phyloP scores from a whole-genome alignment of 129 eudicot genomes.

The Flaveria trinervia region DNA sequence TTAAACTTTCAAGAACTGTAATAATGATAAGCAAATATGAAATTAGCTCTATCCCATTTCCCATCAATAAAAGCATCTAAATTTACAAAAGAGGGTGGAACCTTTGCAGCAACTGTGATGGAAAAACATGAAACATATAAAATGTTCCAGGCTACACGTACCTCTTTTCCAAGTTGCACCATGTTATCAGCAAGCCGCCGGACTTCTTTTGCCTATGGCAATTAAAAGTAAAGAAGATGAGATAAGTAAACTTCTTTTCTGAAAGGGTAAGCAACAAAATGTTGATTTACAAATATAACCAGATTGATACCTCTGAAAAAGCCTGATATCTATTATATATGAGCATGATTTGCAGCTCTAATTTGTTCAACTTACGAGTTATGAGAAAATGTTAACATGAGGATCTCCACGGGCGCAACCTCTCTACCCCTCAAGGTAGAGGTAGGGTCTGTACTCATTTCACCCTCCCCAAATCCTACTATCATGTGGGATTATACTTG shows the following conservation, averaged over 20 bases:
- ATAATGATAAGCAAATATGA: not conserved
- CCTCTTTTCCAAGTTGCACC: constrained; percentile 98
- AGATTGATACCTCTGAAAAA: not conserved
- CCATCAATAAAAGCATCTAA: not conserved
- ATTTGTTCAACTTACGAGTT: too few relatives aligned
- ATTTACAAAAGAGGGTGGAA: not conserved
- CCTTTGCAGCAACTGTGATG: not conserved
- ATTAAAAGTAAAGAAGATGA: constrained; percentile 8
- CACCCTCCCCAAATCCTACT: too few relatives aligned
- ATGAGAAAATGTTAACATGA: too few relatives aligned
- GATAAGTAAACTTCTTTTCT: not conserved
- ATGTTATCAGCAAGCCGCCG: constrained; percentile 96
- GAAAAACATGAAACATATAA: not conserved
- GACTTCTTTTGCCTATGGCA: constrained; percentile 84
- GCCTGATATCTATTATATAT: not conserved
- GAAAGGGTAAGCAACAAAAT: too few relatives aligned
- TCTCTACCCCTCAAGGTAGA: too few relatives aligned
- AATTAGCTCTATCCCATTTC: not conserved
- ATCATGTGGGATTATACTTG: too few relatives aligned
- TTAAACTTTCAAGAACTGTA: not conserved
- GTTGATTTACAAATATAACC: not conserved
- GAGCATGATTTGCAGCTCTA: constrained; percentile 7
- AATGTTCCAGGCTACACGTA: constrained; percentile 18
- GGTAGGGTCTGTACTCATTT: too few relatives aligned
- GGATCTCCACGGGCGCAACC: too few relatives aligned